Evolutionary conservation across 2,329 filamentous ascomycete species (phyloP), one percentile per base, ranked within the genome.

Genomic region (Aspergillus aculeatinus): DNA sequence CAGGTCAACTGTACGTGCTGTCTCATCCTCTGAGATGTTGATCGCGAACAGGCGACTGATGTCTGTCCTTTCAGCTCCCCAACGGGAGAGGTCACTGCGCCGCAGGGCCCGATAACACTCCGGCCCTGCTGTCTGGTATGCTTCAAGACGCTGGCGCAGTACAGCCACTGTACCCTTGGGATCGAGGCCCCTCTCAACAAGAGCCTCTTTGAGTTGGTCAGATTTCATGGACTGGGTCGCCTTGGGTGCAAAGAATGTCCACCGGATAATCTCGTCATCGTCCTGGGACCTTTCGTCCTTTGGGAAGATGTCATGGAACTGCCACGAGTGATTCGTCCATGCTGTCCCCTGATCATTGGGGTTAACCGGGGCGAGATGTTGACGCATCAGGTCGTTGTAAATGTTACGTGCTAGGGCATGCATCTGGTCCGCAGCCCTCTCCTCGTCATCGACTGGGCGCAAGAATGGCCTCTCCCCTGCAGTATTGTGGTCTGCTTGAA

Each of bases 1-100:
- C 67, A 76, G 71, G 29, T 76, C 72, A 10, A 75, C 60, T 2
- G 72, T 66, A 5, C 62, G 58, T 14, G 74, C 51, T 5, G 35
- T 25, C 7, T 60, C 51, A 12, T 63, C 55, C 5, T 60, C 23
- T 9, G 59, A 47, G 16, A 69, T 63, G 25, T 65, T 42, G 25
- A 72, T 42, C 27, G 63, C 56, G 50, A 64, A 69, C 19, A n/a
- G 39, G 16, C 42, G 42, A 6, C 44, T 51, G 16, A 14, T 11
- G 19, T 64, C 51, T n/a, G 29, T 21, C 35, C 53, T 55, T 21
- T 52, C 9, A 42, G 70, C 65, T 0, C 67, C 67, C 72, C 72
- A 74, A n/a, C 68, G 56, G 14, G 63, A 65, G 21, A 75, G 61
- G 23, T 71, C 55, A 49, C 70, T 71, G 33, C 59, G 61, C n/a